These are phyloP conservation scores for Spathaspora hagerdaliae DNA, from an alignment of 805 yeast genomes.

Conservation along the genomic window DNA sequence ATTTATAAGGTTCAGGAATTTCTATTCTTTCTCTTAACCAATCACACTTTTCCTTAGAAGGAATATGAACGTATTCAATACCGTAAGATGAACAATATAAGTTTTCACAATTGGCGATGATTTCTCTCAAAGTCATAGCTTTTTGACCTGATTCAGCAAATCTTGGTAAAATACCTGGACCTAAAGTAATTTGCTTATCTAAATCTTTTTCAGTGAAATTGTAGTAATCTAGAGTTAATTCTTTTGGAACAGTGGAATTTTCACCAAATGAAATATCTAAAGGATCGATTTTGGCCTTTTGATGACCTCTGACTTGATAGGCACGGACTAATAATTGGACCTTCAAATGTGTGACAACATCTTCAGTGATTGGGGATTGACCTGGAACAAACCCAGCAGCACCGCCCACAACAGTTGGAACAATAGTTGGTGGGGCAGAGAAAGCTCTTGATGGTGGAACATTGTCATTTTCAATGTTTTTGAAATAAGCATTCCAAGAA, in stretches of 20 bases:
- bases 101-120: conserved; percentile 72
- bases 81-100: conserved; percentile 89
- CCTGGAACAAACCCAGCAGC: conserved; percentile 61
- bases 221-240: conserved; percentile 87
- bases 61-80: conserved; percentile 94
- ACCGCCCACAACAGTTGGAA: conserved; percentile 79
- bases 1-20: conserved; percentile 83
- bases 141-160: conserved; percentile 66
- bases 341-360: conserved; percentile 83
- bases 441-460: conserved; percentile 75
- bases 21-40: conserved; percentile 98
- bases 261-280: conserved; percentile 84
- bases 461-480: conserved; percentile 71
- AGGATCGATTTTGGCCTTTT: conserved; percentile 95
- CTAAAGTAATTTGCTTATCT: conserved; percentile 78
- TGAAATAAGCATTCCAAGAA: conserved; percentile 96
- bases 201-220: conserved; percentile 87
- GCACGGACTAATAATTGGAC: conserved; percentile 97
- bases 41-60: conserved; percentile 92
- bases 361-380: conserved; percentile 47
- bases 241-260: conserved; percentile 62
- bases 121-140: conserved; percentile 71
- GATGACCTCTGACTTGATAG: conserved; percentile 97
- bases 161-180: conserved; percentile 96
- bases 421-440: conserved; percentile 86